Evolutionary conservation across 495 filamentous ascomycete species (phyloP).

Genomic region (Penicillium malachiteum): DNA sequence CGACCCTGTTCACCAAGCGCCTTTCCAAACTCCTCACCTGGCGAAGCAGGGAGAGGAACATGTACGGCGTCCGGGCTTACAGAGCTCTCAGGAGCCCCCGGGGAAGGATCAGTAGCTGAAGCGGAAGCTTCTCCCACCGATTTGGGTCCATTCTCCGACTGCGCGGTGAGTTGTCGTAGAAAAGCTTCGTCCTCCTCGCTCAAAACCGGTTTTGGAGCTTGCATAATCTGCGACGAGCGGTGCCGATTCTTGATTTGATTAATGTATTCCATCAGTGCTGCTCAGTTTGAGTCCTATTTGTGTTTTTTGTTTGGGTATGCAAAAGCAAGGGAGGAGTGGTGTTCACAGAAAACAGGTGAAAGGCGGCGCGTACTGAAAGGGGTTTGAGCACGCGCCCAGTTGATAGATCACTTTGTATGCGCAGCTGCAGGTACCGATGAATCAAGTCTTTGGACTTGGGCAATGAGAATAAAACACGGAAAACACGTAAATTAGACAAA

Average conservation of each 20-base stretch:
- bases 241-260: slow-evolving; percentile 35
- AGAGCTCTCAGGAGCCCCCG: slow-evolving; percentile 9
- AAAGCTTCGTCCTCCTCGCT: slow-evolving; percentile 57
- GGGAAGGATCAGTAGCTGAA: background rate
- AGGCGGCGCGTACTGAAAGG: slow-evolving; percentile 13
- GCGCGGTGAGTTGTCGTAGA: slow-evolving; percentile 46
- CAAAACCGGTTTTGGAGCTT: slow-evolving; percentile 48
- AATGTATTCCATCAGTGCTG: slow-evolving; percentile 42
- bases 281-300: background rate
- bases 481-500: background rate
- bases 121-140: slow-evolving; percentile 4
- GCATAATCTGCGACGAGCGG: slow-evolving; percentile 26
- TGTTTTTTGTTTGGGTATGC: background rate
- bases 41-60: slow-evolving; percentile 39
- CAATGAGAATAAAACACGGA: background rate
- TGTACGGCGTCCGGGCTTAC: slow-evolving; percentile 28
- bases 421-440: slow-evolving; percentile 3
- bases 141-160: slow-evolving; percentile 18
- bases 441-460: background rate
- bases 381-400: slow-evolving; percentile 7
- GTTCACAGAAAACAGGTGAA: slow-evolving; percentile 6
- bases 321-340: background rate
- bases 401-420: slow-evolving; percentile 14
- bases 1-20: slow-evolving; percentile 36
- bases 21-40: slow-evolving; percentile 38